Evolutionary conservation across 192 early-diverging fungal genomes (phyloP), one percentile per base, ranked within the genome.

Genomic region (Coemansia sp.): DNA sequence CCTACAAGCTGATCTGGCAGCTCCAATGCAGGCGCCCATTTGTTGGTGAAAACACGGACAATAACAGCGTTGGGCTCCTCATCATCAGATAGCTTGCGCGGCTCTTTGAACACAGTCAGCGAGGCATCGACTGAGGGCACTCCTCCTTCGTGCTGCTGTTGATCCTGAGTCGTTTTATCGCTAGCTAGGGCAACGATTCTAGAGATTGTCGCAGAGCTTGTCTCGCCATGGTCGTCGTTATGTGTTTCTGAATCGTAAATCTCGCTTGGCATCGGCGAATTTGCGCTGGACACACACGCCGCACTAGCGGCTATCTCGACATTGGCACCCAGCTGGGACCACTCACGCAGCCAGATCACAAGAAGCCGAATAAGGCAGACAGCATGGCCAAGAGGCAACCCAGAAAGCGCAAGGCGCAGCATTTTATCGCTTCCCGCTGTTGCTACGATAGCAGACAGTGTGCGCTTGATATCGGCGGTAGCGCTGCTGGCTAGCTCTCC

Each of bases 271-370:
- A 54, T 29, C 17, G 29, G 29, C 2, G 52, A n/a, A 23, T 37
- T 56, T 50, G 69, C n/a, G 6, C 36, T 45, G 4, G 72, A 64
- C 11, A 64, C 71, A 55, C 68, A 68, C 8, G 44, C 41, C 4
- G 68, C 68, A 31, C 78, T 81, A n/a, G 78, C 72, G 6, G 72
- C 68, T 44, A 75, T 63, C 42, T 81, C 78, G 20, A 75, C 72
- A 20, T 71, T 72, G 23, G 72, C 72, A 11, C 72, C 78, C 15
- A 81, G 17, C 20, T 28, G 34, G 3, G 68, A 50, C 72, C 72
- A 81, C 22, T 45, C 65, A 10, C 64, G 58, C 34, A 81, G 62
- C 78, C 78, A 81, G 3, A 47, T 57, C 9, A 75, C 36, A 15
- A 74, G 55, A 58, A 81, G 57, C 7, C 78, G 72, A 33, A 81